Evolutionary conservation across 2,329 filamentous ascomycete species (phyloP).

Genomic region (Plectosphaerella cucumerina): DNA sequence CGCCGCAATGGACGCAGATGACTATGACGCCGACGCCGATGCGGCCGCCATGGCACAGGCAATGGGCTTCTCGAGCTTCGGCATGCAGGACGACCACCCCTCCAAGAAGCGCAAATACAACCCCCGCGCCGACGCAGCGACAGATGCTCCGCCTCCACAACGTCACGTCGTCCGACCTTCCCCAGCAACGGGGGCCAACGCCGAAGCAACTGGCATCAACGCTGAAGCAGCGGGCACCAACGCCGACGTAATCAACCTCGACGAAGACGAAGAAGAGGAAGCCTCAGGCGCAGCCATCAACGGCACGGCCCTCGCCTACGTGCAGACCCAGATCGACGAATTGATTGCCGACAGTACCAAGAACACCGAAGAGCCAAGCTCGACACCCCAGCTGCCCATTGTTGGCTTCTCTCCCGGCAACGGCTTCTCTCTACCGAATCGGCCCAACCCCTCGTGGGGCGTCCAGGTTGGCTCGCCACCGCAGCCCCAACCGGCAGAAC

Average conservation of each 20-base stretch:
- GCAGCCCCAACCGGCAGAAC: neutral
- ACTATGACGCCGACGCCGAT: slow-evolving; percentile 20
- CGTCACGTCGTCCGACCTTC: slow-evolving; percentile 18
- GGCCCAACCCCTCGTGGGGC: slow-evolving; percentile 11
- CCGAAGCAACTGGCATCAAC: slow-evolving; percentile 33
- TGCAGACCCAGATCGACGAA: slow-evolving; percentile 10
- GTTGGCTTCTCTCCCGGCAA: slow-evolving; percentile 5
- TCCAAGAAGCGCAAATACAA: slow-evolving; percentile 66
- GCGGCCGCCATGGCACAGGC: slow-evolving; percentile 57
- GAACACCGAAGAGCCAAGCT: neutral
- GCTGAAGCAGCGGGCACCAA: slow-evolving; percentile 36
- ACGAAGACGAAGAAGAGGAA: slow-evolving; percentile 24
- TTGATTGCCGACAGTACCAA: slow-evolving; percentile 1
- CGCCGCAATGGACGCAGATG: slow-evolving; percentile 12
- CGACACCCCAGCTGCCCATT: neutral
- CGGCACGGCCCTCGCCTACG: slow-evolving; percentile 11
- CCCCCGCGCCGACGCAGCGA: slow-evolving; percentile 44
- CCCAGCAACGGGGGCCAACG: slow-evolving; percentile 25
- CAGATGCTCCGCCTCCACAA: slow-evolving; percentile 14
- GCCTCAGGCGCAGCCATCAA: slow-evolving; percentile 5
- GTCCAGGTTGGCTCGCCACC: neutral
- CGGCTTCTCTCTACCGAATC: slow-evolving; percentile 9
- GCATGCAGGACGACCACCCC: slow-evolving; percentile 42
- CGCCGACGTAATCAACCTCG: slow-evolving; percentile 41
- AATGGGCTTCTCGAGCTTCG: slow-evolving; percentile 74